phyloP scores from a whole-genome alignment of 129 eudicot genomes.

The Gnaphalium uliginosum region DNA sequence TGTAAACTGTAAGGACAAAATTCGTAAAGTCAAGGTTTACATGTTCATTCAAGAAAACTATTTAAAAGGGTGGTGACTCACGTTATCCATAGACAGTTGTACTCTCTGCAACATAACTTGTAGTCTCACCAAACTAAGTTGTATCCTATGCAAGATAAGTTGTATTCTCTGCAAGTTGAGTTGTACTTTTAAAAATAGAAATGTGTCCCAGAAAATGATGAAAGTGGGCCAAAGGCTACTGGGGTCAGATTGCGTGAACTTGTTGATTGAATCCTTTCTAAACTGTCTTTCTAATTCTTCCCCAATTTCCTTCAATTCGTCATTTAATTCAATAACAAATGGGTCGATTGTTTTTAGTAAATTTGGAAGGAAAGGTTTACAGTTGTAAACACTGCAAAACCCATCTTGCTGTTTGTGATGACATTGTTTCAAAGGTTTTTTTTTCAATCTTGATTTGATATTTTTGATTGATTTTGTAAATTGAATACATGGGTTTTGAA shows the following conservation, averaged over 20 bases:
- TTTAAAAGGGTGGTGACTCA: background rate
- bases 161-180: background rate
- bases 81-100: conserved; percentile 12
- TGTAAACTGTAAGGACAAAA: no score
- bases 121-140: background rate
- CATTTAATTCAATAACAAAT: conserved; percentile 24
- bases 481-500: background rate
- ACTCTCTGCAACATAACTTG: background rate
- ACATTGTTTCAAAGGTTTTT: conserved; percentile 83
- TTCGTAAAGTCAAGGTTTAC: background rate
- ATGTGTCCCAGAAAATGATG: conserved; percentile 3
- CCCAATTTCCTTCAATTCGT: conserved; percentile 26
- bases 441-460: conserved; percentile 7
- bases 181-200: conserved; percentile 3
- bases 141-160: background rate
- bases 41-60: background rate
- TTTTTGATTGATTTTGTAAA: background rate
- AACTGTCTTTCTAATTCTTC: conserved; percentile 18
- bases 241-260: conserved; percentile 46
- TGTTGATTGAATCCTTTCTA: conserved; percentile 30
- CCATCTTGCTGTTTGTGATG: conserved; percentile 74
- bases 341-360: conserved; percentile 82
- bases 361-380: conserved; percentile 91
- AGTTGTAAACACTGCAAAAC: conserved; percentile 95
- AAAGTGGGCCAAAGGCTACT: conserved; percentile 33